Percentiles rank a stretch among this genome's conserved stretches.
Evolutionary conservation across 2,329 filamentous ascomycete genomes (phyloP).

Genomic region (Arthroderma sp.): DNA sequence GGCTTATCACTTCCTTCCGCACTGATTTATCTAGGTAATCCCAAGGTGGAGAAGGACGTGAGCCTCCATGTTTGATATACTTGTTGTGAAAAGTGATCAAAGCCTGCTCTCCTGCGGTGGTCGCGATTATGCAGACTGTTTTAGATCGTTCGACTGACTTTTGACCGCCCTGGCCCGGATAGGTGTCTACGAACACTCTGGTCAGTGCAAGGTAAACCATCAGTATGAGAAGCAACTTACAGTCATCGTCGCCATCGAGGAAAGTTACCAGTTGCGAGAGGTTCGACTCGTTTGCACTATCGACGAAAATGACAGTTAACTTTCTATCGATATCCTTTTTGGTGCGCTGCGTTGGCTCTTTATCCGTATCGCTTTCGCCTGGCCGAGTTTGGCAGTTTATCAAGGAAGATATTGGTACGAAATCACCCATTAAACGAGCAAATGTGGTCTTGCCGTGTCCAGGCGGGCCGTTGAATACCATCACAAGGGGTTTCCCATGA

Average conservation of each 20-base stretch:
- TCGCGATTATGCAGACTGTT: background rate
- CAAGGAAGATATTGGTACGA: background rate
- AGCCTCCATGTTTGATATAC: background rate
- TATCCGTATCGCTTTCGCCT: background rate
- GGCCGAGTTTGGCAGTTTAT: background rate
- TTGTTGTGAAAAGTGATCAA: background rate
- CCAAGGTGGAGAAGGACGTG: background rate
- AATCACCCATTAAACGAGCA: conserved; percentile 5
- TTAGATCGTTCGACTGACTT: background rate
- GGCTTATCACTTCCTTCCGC: too few species aligned
- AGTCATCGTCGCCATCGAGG: conserved; percentile 16
- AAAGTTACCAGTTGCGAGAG: conserved; percentile 38
- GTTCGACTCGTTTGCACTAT: conserved; percentile 19
- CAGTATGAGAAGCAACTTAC: conserved; percentile 1
- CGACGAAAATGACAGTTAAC: conserved; percentile 4
- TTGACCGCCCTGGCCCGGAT: background rate
- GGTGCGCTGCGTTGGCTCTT: background rate
- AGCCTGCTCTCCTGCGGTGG: background rate
- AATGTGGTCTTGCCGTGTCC: conserved; percentile 9
- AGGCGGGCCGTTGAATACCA: conserved; percentile 9
- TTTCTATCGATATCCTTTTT: background rate
- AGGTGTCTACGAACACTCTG: background rate
- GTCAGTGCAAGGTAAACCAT: background rate
- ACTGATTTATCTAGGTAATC: background rate
- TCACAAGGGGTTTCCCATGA: conserved; percentile 2